Percentiles rank a stretch among this genome's conserved stretches.
These are phyloP conservation scores for Candida frijolesensis DNA, from an alignment of 1,139 yeast species.

Conservation along the genomic window DNA sequence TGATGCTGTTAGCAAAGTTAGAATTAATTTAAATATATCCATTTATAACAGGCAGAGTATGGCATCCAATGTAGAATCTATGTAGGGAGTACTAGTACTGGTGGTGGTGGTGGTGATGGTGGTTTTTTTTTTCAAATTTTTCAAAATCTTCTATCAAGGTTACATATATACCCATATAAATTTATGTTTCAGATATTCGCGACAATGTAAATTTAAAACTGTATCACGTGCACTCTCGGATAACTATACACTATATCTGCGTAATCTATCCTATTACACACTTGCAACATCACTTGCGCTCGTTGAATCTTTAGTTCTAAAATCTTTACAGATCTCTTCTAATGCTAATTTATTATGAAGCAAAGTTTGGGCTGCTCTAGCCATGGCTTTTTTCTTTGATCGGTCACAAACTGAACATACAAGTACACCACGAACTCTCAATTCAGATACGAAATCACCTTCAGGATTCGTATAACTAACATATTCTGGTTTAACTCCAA, in stretches of 20 bases:
- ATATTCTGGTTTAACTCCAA: conserved; percentile 47
- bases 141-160: background rate
- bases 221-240: background rate
- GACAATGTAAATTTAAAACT: no score
- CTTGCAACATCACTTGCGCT: background rate
- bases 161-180: background rate
- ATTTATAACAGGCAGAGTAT: background rate
- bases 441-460: conserved; percentile 25
- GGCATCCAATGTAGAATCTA: background rate
- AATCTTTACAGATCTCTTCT: conserved; percentile 21
- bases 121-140: background rate
- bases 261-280: background rate
- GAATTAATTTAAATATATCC: conserved; percentile 1
- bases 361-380: conserved; percentile 50
- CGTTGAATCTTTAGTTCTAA: conserved; percentile 3
- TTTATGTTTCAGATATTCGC: background rate
- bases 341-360: conserved; percentile 33
- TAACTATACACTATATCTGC: background rate
- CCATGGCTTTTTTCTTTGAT: conserved; percentile 49
- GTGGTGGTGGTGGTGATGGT: background rate
- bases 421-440: conserved; percentile 36
- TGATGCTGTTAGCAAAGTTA: conserved; percentile 32
- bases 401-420: conserved; percentile 43
- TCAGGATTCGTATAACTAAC: conserved; percentile 12
- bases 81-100: background rate